Evolutionary conservation across 2,329 filamentous ascomycete genomes (phyloP).

Genomic region (Zymoseptoria brevis): DNA sequence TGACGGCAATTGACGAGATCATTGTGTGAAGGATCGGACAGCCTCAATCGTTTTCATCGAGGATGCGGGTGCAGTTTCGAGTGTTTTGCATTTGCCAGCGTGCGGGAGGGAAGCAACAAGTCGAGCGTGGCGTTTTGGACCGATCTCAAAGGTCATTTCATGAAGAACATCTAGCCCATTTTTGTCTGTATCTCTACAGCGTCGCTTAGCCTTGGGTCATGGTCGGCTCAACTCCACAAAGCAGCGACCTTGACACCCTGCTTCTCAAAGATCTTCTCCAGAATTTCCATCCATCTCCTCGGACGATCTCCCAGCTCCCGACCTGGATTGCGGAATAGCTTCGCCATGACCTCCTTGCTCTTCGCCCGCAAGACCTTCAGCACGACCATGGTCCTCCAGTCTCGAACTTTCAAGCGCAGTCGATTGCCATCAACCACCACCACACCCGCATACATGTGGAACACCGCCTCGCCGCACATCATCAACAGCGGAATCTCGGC

Average conservation of each 20-base stretch:
- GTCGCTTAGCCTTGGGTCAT: background rate
- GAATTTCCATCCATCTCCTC: slow-evolving; percentile 36
- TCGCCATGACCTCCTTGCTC: slow-evolving; percentile 66
- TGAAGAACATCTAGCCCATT: background rate
- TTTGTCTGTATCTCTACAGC: background rate
- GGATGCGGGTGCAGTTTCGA: background rate
- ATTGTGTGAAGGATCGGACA: background rate
- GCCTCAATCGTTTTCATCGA: background rate
- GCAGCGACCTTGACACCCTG: slow-evolving; percentile 4
- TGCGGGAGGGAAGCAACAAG: no score
- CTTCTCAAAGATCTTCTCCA: slow-evolving; percentile 25
- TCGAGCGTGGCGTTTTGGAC: background rate
- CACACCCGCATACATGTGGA: slow-evolving; percentile 83
- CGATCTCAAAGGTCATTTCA: background rate
- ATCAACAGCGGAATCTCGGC: slow-evolving; percentile 72
- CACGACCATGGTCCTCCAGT: slow-evolving; percentile 89
- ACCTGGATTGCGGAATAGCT: slow-evolving; percentile 54
- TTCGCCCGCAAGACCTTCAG: slow-evolving; percentile 70
- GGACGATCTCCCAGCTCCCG: slow-evolving; percentile 33
- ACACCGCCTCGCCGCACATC: slow-evolving; percentile 80
- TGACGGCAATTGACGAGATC: background rate
- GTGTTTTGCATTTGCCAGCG: background rate
- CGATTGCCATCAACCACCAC: slow-evolving; percentile 82
- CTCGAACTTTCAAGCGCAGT: slow-evolving; percentile 69
- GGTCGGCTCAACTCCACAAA: background rate